Evolutionary conservation across 495 filamentous ascomycete genomes (phyloP).

Genomic region (Daldinia decipiens): DNA sequence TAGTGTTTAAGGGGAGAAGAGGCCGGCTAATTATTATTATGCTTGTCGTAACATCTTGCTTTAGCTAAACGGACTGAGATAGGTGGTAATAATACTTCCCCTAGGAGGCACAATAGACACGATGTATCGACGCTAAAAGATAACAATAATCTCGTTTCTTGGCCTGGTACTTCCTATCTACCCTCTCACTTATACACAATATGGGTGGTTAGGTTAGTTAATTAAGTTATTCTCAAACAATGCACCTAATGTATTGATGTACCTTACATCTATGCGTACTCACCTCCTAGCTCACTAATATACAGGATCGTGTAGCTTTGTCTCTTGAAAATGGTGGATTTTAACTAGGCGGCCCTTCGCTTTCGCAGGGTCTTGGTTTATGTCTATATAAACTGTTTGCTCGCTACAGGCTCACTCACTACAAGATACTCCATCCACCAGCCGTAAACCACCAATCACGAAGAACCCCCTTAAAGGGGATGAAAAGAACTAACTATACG

Average conservation of each 20-base stretch:
- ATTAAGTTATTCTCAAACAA: neutral
- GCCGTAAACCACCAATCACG: neutral
- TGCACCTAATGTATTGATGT: neutral
- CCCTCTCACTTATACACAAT: too few species aligned
- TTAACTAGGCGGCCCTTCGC: neutral
- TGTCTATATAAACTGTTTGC: neutral
- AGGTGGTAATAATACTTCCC: too few species aligned
- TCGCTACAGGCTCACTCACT: neutral
- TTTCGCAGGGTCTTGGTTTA: neutral
- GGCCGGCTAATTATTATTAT: too few species aligned
- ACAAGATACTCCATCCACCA: neutral
- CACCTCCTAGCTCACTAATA: neutral
- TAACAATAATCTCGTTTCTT: too few species aligned
- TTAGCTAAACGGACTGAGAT: too few species aligned
- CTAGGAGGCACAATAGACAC: neutral
- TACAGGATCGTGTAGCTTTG: neutral
- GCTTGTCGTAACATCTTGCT: too few species aligned
- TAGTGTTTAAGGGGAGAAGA: too few species aligned
- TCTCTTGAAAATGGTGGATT: neutral
- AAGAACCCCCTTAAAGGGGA: neutral
- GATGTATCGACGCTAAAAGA: too few species aligned
- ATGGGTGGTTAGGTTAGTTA: too few species aligned
- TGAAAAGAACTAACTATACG: conserved; percentile 16
- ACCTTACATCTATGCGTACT: neutral
- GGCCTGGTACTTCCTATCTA: too few species aligned